These are phyloP conservation scores for Rosa chinensis DNA, from an alignment of 306 rosid species.

Conservation along the genomic window DNA sequence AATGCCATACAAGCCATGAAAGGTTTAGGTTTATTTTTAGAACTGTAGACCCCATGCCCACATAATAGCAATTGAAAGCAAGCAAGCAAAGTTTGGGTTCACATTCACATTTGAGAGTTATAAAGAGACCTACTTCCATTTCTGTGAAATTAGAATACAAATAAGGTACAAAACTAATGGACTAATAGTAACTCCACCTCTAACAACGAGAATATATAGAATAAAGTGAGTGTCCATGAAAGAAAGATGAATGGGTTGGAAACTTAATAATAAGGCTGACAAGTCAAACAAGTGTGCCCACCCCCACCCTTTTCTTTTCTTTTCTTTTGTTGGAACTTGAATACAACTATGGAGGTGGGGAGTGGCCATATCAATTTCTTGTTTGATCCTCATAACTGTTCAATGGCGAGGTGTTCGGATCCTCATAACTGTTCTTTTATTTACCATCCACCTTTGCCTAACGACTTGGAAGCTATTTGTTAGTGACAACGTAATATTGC, in stretches of 20 bases:
- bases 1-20: neutral
- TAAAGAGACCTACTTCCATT: neutral
- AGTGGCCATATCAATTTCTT: neutral
- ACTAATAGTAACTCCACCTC: neutral
- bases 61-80: neutral
- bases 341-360: neutral
- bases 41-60: neutral
- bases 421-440: neutral
- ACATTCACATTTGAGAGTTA: neutral
- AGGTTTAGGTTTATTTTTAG: neutral
- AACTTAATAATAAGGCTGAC: conserved; percentile 4
- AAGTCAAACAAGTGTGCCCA: neutral
- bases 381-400: neutral
- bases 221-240: neutral
- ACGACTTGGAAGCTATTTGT: neutral
- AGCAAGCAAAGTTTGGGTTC: neutral
- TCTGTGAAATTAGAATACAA: neutral
- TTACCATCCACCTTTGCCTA: neutral
- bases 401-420: neutral
- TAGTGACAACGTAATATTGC: neutral
- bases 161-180: neutral
- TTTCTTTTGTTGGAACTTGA: neutral
- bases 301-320: neutral
- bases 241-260: conserved; percentile 1
- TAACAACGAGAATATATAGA: neutral